Base-by-base conservation (phyloP, 164 flowering plant species). In the Cinnamomum micranthum region DNA sequence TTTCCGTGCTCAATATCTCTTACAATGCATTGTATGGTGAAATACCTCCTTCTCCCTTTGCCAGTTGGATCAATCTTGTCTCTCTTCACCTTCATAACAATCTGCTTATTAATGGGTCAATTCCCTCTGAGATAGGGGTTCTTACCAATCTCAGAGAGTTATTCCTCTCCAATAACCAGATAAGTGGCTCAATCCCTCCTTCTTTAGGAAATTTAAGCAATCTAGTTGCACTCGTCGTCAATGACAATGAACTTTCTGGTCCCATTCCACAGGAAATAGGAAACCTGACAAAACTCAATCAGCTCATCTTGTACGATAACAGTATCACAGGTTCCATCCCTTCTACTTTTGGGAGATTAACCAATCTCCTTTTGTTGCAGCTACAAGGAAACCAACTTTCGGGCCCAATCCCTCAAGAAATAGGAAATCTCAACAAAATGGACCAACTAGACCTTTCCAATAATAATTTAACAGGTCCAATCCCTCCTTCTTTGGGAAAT, bases 221-320 rank as follows among this genome's bases (percentile, higher is more conserved):
- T 4, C 41, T 33, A 0, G 7, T 33, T 1, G 3, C 6, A 33
- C 6, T 33, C 5, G 2, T 4, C 7, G 6, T 5, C 41, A 6
- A 33, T 6, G 6, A 5, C 5, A 33, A 33, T 33, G 41, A 33
- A 6, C 5, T 33, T 33, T 5, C 41, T 6, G 41, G 41, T 33
- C 41, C 41, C 6, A 33, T 33, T 33, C 41, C 60, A 0, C 60
- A 13, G 0, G 90, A 88, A 62, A 80, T 90, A 50, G 94, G 97
- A 27, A 90, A 91, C 78, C 88, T 91, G 47, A 79, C 86, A n/a
- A 41, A 65, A 13, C 89, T 80, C 17, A 66, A 50, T 71, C 88
- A 87, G 73, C 88, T 91, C 52, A 94, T 88, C 78, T 90, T 91
- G 78, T 89, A 91, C 0, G 90, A 89, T 78, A 91, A 91, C 68